Evolutionary conservation across 805 yeast genomes (phyloP), one percentile per base, ranked within the genome.

Genomic region (Maudiozyma pseudohumilis): DNA sequence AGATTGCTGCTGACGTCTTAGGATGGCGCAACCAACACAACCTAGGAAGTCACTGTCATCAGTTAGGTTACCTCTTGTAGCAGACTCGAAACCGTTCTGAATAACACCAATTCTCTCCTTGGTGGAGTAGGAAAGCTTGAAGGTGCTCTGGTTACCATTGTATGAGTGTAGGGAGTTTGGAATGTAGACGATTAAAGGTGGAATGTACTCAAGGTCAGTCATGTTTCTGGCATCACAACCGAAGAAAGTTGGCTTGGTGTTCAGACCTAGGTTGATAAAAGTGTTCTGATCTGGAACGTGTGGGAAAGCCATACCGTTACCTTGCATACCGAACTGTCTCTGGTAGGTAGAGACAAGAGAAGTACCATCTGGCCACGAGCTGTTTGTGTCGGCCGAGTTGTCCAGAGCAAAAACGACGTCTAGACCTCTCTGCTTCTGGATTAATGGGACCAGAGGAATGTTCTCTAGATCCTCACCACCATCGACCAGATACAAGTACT

Each of bases 11-110:
- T 80, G 74, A 56, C 95, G 75, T 63, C 84, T 79, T 41, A 84
- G 68, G 32, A 85, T 71, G 8, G 94, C 95, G 67, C 95, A 85
- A 2, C 82, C 83, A 34, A 85, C 69, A 65, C 95, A 85, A 6
- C 76, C 70, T 29, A 72, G 63, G 78, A 83, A 85, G 29, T 80
- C 76, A 4, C 63, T 54, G 46, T 82, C 94, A 18, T 77, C 52
- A 11, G 94, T 79, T 26, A 75, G 60, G 55, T 83, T 84, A 40
- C 68, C 66, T 52, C 80, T 71, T 1, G 88, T 67, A 10, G 79
- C 72, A 11, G 73, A 69, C 48, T 81, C 84, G 53, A 75, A 81
- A 8, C 95, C 95, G 55, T 86, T 86, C 47, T 66, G 59, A 40
- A 85, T 72, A 67, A 85, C 70, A 0, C 69, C 64, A 30, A 64